A percentile compares a stretch with the other conserved stretches of the same genome.
These are phyloP conservation scores for Tetrapisispora nanseiensis DNA, from an alignment of 805 yeast genomes.

Conservation along the genomic window DNA sequence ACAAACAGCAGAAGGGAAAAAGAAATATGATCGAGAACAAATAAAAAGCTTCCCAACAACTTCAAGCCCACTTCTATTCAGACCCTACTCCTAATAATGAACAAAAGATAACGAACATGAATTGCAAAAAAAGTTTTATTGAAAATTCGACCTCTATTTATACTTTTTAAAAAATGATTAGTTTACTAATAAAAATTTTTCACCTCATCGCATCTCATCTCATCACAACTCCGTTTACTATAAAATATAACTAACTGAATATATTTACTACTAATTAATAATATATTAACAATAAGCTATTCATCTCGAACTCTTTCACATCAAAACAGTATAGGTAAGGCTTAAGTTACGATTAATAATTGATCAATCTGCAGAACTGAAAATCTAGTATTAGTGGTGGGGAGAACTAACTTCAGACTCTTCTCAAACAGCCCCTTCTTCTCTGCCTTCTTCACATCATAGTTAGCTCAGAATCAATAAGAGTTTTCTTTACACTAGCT, in stretches of 20 bases:
- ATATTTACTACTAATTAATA: no score
- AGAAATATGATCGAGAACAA: neutral
- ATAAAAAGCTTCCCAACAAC: slow-evolving; percentile 2
- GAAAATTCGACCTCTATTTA: slow-evolving; percentile 2
- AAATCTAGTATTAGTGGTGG: no score
- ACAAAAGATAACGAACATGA: neutral
- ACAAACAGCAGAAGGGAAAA: neutral
- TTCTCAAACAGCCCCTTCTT: neutral
- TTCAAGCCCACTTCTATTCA: slow-evolving; percentile 3
- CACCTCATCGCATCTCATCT: slow-evolving; percentile 1
- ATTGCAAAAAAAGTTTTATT: no score
- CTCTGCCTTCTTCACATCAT: no score
- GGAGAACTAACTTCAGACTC: neutral
- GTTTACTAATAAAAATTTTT: neutral
- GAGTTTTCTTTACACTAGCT: no score
- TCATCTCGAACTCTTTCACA: no score
- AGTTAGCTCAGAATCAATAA: no score
- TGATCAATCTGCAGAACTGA: no score
- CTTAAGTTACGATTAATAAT: no score
- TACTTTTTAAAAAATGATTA: neutral
- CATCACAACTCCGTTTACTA: neutral
- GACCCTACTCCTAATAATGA: neutral
- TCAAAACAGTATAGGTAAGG: no score
- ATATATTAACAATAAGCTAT: no score
- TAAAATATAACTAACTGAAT: no score